Conservation (phyloP, 345 rosid genomes). For the Gossypium mustelinum region DNA sequence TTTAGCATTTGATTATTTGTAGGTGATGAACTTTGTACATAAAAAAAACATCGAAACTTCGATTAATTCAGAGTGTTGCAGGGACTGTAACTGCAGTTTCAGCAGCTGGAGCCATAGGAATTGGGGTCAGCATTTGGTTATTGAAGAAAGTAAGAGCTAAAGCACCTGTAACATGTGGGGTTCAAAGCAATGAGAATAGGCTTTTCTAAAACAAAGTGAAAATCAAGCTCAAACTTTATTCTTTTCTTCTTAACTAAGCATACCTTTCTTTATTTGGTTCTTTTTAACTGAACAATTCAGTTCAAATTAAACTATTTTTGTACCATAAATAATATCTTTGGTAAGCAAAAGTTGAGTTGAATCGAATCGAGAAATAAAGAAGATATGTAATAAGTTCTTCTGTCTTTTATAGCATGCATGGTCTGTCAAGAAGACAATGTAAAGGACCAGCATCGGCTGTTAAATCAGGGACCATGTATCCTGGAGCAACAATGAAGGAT, state of each 20-base stretch:
- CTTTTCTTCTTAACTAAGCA: constrained; percentile 4
- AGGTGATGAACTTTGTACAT: background rate
- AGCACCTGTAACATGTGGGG: constrained; percentile 85
- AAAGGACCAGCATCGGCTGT: constrained; percentile 76
- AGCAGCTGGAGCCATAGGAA: constrained; percentile 71
- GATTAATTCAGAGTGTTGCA: constrained; percentile 16
- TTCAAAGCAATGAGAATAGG: constrained; percentile 77
- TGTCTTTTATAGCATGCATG: constrained; percentile 40
- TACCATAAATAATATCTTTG: background rate
- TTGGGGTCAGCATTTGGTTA: constrained; percentile 76
- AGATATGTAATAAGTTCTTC: background rate
- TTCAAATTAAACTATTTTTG: background rate
- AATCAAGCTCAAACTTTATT: constrained; percentile 8
- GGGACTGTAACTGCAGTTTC: constrained; percentile 76
- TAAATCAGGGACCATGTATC: constrained; percentile 56
- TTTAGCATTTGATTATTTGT: background rate
- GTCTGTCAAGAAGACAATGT: constrained; percentile 28
- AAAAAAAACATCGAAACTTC: background rate
- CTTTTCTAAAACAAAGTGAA: constrained; percentile 41
- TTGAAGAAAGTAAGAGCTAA: constrained; percentile 69
- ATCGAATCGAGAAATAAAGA: background rate
- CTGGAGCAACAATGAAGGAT: constrained; percentile 51
- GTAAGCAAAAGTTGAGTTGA: background rate
- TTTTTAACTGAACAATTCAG: background rate
- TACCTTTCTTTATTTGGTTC: constrained; percentile 2